These are phyloP conservation scores for Mycothermus thermophilus DNA, from an alignment of 495 filamentous ascomycete genomes.

Conservation along the genomic window DNA sequence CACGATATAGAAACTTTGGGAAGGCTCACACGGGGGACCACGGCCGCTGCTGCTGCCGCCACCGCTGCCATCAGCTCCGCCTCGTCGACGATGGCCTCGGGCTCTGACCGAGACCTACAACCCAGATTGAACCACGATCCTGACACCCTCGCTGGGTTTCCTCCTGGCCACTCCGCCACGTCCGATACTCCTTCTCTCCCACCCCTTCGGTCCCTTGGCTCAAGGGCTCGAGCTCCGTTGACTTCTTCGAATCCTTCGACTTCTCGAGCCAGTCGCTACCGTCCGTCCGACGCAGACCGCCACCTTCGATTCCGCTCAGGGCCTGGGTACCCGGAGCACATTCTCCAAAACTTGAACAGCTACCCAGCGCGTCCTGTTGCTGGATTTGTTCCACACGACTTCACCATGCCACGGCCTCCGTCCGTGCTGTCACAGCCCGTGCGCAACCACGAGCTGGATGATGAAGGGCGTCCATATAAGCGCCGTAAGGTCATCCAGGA, in stretches of 20 bases:
- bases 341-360: conserved; percentile 13
- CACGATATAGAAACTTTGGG: conserved; percentile 14
- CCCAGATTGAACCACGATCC: conserved; percentile 26
- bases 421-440: conserved; percentile 23
- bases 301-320: conserved; percentile 16
- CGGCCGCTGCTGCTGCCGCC: not conserved
- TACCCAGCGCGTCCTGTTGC: conserved; percentile 28
- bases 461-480: conserved; percentile 45
- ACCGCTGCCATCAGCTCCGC: conserved; percentile 12
- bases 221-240: conserved; percentile 17
- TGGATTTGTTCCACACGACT: conserved; percentile 25
- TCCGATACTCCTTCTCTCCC: conserved; percentile 22
- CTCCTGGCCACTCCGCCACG: conserved; percentile 7
- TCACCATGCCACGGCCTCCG: conserved; percentile 25
- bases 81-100: conserved; percentile 34
- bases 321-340: conserved; percentile 2
- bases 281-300: conserved; percentile 16
- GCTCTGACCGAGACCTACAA: conserved; percentile 20
- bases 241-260: conserved; percentile 9
- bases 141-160: conserved; percentile 15
- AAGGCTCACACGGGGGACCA: too few relatives aligned
- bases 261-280: conserved; percentile 18
- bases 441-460: conserved; percentile 20
- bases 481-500: conserved; percentile 64
- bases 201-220: conserved; percentile 26